Conservation (phyloP, 768 basidiomycete genomes). For the Mycena galopus region DNA sequence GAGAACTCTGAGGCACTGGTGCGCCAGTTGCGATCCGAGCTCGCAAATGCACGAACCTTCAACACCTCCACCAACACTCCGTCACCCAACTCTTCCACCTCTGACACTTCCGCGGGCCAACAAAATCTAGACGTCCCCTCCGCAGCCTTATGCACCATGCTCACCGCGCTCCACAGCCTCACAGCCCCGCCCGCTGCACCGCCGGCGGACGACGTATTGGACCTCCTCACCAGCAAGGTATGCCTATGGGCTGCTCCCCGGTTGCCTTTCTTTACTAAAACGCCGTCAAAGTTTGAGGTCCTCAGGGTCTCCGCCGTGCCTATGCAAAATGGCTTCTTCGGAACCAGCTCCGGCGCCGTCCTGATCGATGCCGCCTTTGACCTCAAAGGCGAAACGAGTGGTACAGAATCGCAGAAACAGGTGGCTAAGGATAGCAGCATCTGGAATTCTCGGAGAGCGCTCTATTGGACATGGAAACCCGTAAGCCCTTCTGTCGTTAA, state of each 20-base stretch:
- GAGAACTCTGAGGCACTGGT: background rate
- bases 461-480: constrained; percentile 11
- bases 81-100: too few relatives aligned
- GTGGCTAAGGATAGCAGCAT: background rate
- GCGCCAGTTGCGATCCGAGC: background rate
- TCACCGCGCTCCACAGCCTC: background rate
- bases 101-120: too few relatives aligned
- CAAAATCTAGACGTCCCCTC: background rate
- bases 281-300: too few relatives aligned
- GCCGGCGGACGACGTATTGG: background rate
- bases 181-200: background rate
- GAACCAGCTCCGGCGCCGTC: background rate
- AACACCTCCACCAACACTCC: too few relatives aligned
- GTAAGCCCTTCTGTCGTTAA: background rate
- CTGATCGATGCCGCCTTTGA: constrained; percentile 10
- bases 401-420: background rate
- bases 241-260: too few relatives aligned
- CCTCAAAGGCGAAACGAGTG: background rate
- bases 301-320: too few relatives aligned
- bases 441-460: constrained; percentile 14
- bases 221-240: background rate
- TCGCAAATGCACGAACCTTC: background rate
- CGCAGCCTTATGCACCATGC: background rate
- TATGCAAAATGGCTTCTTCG: too few relatives aligned
- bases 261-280: too few relatives aligned